Base-by-base conservation (phyloP, 2,329 filamentous ascomycete species). In the Trichoderma cornu-damae region DNA sequence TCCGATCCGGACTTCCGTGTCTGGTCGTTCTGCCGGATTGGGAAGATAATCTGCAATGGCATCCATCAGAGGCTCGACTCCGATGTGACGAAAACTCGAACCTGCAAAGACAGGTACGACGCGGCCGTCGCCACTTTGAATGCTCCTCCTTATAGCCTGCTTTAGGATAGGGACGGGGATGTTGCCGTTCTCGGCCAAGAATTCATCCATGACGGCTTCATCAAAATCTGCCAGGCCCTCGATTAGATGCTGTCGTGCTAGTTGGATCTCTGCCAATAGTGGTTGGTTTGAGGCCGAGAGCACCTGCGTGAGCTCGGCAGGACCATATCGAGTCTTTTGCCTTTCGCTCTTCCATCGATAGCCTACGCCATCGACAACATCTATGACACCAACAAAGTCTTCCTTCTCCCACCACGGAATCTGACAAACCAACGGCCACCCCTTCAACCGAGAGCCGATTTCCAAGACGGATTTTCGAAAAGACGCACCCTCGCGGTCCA, bases 371-470 rank as follows among this genome's bases (percentile, higher is more conserved):
- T 87, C 83, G 54, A 97, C 79, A 37, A 89, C 84, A 74, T 99
- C 93, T 37, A 90, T 89, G 24, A 97, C 83, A 24, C 94, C 94
- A 22, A 86, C 82, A 64, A 97, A 88, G 5, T 82, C 80, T 6
- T 90, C 89, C 59, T 87, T 86, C 4, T 89, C 83, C 83, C 92
- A 97, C 90, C 92, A 96, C 0, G 94, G 94, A 61, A 97, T 92
- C 66, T 96, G 92, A 67, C 93, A 96, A 7, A 97, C 85, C 12
- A 94, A 85, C 2, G 94, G 94, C 86, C 89, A 96, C 1, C 86
- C 88, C 59, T 85, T 83, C 18, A 99, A 78, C 54, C 90, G 83
- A 0, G 86, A 79, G 2, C 89, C 92, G 28, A 96, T 86, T 67
- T 97, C 92, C 58, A 88, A 86, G 1, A 97, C 87, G 0, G 93